Conservation (phyloP, 2,329 filamentous ascomycete genomes). For the Nemania sp. region DNA sequence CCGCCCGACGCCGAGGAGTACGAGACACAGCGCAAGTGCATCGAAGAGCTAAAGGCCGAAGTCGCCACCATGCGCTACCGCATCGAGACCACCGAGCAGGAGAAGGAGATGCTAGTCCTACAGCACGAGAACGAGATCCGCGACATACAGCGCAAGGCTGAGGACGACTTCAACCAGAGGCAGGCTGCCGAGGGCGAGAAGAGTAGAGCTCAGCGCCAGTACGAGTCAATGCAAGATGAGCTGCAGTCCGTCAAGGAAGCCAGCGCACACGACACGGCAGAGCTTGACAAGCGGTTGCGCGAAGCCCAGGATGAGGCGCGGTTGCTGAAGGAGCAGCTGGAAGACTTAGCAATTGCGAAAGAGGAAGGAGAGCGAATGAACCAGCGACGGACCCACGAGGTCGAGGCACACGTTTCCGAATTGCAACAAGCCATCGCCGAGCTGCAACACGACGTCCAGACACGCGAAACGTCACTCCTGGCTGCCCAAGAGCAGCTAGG, state of each 20-base stretch:
- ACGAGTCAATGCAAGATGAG: slow-evolving; percentile 55
- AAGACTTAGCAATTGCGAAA: slow-evolving; percentile 66
- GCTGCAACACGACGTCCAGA: slow-evolving; percentile 59
- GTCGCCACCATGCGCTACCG: slow-evolving; percentile 87
- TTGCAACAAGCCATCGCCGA: slow-evolving; percentile 57
- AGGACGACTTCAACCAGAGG: slow-evolving; percentile 76
- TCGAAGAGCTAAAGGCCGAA: slow-evolving; percentile 85
- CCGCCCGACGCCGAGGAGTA: slow-evolving; percentile 62
- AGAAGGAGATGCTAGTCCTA: slow-evolving; percentile 77
- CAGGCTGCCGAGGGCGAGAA: slow-evolving; percentile 62
- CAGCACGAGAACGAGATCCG: slow-evolving; percentile 83
- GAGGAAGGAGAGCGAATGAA: slow-evolving; percentile 69
- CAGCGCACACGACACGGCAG: slow-evolving; percentile 60
- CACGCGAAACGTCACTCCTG: slow-evolving; percentile 59
- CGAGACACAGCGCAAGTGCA: slow-evolving; percentile 58
- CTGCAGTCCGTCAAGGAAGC: slow-evolving; percentile 55
- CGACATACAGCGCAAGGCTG: slow-evolving; percentile 77
- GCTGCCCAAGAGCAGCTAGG: slow-evolving; percentile 67
- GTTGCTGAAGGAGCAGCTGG: slow-evolving; percentile 75
- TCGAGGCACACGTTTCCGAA: slow-evolving; percentile 56
- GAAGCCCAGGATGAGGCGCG: slow-evolving; percentile 75
- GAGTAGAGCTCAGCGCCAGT: slow-evolving; percentile 52
- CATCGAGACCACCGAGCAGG: slow-evolving; percentile 82
- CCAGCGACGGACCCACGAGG: slow-evolving; percentile 58
- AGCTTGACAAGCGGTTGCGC: slow-evolving; percentile 69